These are phyloP conservation scores for Gnaphalium uliginosum DNA, from an alignment of 129 eudicot species.

Conservation along the genomic window DNA sequence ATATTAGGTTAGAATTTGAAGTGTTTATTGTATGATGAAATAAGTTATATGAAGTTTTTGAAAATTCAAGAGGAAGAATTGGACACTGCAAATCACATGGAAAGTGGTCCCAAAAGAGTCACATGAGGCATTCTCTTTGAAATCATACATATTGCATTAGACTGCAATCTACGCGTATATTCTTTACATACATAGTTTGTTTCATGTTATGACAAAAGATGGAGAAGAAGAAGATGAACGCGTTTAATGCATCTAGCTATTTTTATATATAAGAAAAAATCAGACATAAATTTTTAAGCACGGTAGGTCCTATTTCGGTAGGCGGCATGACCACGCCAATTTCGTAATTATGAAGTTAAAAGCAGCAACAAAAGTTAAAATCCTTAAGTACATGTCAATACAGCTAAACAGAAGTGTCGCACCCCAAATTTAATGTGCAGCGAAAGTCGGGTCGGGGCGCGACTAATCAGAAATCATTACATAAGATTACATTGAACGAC, in stretches of 20 bases:
- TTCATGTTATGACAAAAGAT: constrained; percentile 2
- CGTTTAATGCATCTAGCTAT: neutral
- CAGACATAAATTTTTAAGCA: neutral
- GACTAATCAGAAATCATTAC: too few relatives aligned
- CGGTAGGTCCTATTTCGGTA: too few relatives aligned
- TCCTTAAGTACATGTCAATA: neutral
- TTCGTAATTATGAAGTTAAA: neutral
- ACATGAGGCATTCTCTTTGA: constrained; percentile 56
- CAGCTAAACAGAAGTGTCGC: neutral
- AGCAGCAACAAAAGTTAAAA: too few relatives aligned
- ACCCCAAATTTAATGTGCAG: too few relatives aligned
- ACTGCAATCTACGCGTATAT: neutral
- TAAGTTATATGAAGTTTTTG: constrained; percentile 7
- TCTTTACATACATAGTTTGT: neutral
- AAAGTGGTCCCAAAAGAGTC: constrained; percentile 64
- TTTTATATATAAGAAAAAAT: too few relatives aligned
- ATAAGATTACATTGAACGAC: too few relatives aligned
- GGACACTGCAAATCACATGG: constrained; percentile 65
- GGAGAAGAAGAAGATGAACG: neutral
- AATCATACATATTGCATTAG: constrained; percentile 21
- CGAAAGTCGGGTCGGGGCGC: too few relatives aligned
- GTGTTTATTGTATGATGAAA: neutral
- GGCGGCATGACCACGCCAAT: neutral
- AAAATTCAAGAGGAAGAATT: constrained; percentile 10
- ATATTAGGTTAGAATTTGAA: neutral